These are phyloP conservation scores for Lunasporangiospora selenospora DNA, from an alignment of 192 early-diverging fungal species.

Conservation along the genomic window DNA sequence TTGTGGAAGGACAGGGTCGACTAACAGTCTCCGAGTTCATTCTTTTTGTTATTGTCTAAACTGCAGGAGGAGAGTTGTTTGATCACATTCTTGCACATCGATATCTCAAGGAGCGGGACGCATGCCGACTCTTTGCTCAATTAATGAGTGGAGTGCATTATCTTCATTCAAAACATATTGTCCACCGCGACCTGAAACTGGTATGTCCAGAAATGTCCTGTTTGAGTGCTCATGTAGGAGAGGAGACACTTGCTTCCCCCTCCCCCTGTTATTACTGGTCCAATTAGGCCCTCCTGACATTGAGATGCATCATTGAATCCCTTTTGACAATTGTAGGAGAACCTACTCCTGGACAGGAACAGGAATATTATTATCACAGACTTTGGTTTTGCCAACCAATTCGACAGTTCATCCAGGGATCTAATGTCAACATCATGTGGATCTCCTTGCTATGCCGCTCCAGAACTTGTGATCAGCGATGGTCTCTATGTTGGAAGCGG, in stretches of 20 bases:
- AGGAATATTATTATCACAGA: slow-evolving; percentile 97
- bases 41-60: slow-evolving; percentile 9
- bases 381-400: slow-evolving; percentile 98
- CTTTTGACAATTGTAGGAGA: slow-evolving; percentile 69
- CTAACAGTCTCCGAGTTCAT: too few relatives aligned
- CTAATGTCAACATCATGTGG: slow-evolving; percentile 96
- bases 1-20: too few relatives aligned
- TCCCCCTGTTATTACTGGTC: too few relatives aligned
- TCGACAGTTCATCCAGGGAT: slow-evolving; percentile 72
- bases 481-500: slow-evolving; percentile 95
- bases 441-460: slow-evolving; percentile 98
- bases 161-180: slow-evolving; percentile 91
- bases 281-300: too few relatives aligned
- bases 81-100: slow-evolving; percentile 96
- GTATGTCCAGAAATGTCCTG: slow-evolving; percentile 49
- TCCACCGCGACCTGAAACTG: slow-evolving; percentile 97
- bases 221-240: too few relatives aligned
- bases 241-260: background rate
- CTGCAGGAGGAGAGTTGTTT: slow-evolving; percentile 90
- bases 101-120: slow-evolving; percentile 92
- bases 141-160: slow-evolving; percentile 93
- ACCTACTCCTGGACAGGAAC: slow-evolving; percentile 90
- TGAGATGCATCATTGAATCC: slow-evolving; percentile 3
- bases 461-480: slow-evolving; percentile 97
- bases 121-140: slow-evolving; percentile 92